Conservation (phyloP, 2,329 filamentous ascomycete genomes). For the Exophiala dermatitidis region DNA sequence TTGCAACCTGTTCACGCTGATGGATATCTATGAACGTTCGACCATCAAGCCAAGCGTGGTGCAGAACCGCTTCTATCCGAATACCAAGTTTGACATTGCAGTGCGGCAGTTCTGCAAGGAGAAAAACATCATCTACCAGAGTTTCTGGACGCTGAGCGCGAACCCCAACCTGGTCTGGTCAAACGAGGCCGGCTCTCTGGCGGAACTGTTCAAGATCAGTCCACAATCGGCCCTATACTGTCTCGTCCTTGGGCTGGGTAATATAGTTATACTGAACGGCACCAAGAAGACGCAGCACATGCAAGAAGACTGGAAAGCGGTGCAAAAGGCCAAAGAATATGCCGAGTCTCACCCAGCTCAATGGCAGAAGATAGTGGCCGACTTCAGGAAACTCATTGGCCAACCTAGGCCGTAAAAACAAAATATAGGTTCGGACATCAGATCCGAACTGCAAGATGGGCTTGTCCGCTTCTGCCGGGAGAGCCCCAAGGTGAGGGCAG, state of each 20-base stretch:
- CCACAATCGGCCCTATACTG: conserved; percentile 48
- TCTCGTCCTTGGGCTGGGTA: conserved; percentile 48
- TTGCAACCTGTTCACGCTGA: conserved; percentile 51
- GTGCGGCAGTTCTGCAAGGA: conserved; percentile 53
- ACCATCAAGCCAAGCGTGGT: conserved; percentile 55
- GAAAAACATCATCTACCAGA: conserved; percentile 50
- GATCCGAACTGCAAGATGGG: not conserved
- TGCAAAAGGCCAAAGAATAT: conserved; percentile 38
- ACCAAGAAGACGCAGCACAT: conserved; percentile 49
- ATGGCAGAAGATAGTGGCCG: conserved; percentile 45
- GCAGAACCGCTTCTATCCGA: conserved; percentile 65
- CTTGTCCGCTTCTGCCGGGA: not conserved
- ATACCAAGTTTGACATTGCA: conserved; percentile 52
- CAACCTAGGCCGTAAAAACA: conserved; percentile 24
- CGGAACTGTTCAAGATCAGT: conserved; percentile 37
- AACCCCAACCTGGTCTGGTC: conserved; percentile 48
- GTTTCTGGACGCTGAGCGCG: conserved; percentile 56
- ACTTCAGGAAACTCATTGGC: conserved; percentile 43
- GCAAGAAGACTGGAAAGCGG: conserved; percentile 45
- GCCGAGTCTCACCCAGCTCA: conserved; percentile 40
- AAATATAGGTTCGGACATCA: not conserved
- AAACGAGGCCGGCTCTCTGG: conserved; percentile 46
- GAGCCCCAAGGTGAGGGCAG: not conserved
- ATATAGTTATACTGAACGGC: conserved; percentile 49
- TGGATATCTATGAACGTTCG: conserved; percentile 31